Evolutionary conservation across 2,329 filamentous ascomycete species (phyloP).

Genomic region (Cercospora nicotianae): DNA sequence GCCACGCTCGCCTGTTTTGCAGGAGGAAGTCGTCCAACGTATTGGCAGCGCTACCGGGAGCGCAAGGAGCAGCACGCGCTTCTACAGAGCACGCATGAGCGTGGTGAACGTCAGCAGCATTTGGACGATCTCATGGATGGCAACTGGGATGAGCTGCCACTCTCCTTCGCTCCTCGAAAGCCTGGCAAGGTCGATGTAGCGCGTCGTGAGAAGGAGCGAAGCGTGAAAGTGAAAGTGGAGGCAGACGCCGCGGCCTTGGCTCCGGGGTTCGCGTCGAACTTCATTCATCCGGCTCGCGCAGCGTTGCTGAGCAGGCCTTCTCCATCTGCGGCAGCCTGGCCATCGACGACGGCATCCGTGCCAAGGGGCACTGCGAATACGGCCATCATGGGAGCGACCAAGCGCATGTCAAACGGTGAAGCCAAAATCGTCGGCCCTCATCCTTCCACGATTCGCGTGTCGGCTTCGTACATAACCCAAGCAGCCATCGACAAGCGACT

Average conservation of each 20-base stretch:
- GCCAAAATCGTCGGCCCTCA: conserved; percentile 52
- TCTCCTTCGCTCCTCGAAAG: neutral
- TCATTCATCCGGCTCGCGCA: conserved; percentile 13
- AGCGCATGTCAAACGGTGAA: conserved; percentile 38
- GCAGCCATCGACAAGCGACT: conserved; percentile 74
- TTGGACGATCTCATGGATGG: neutral
- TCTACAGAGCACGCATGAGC: neutral
- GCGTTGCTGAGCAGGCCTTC: neutral
- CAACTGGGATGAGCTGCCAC: neutral
- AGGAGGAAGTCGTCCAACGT: neutral
- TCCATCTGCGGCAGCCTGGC: neutral
- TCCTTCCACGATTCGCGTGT: conserved; percentile 63
- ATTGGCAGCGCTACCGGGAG: conserved; percentile 16
- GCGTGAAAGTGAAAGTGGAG: neutral
- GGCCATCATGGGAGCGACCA: conserved; percentile 34
- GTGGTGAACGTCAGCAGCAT: neutral
- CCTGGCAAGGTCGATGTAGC: neutral
- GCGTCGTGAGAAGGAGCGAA: neutral
- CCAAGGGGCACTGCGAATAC: neutral
- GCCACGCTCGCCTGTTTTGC: neutral
- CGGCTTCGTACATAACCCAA: conserved; percentile 78
- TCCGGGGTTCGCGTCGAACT: conserved; percentile 10
- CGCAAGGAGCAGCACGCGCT: conserved; percentile 6
- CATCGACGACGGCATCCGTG: conserved; percentile 9
- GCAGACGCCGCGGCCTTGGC: conserved; percentile 4